Base-by-base conservation (phyloP, 768 basidiomycete species). In the Kwoniella mangroviensis region DNA sequence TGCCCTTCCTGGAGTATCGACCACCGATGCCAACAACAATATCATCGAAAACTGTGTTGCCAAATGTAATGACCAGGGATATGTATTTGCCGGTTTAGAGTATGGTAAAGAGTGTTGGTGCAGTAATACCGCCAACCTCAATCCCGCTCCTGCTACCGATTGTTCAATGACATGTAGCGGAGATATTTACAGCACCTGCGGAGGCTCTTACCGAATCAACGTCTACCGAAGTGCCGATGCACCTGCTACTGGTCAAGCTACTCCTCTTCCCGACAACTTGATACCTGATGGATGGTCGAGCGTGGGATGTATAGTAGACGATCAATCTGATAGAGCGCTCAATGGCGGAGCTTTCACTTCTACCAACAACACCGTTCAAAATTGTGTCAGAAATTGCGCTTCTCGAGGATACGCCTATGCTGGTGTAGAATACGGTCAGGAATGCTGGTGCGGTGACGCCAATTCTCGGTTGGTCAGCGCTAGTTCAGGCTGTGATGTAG, bases 401-500 rank as follows among this genome's bases (percentile, higher is more conserved):
- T 22, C 43, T 13, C n/a, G 53, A 19, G 73, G 75, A 3, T 74
- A 52, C 53, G 6, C 64, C 5, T 63, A 73, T 56, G 73, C 74
- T 10, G 77, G 75, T 49, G 65, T 76, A 1, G 79, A 80, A 64
- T 71, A 75, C 55, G 68, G 71, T 12, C 7, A 28, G 3, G 73
- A 74, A 57, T 74, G 73, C 49, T 74, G 73, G 73, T 74, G 73
- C 54, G 70, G 68, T 0, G 45, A 24, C 28, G 28, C 60, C 15
- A 24, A 57, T 49, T 49, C 45, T 19, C 24, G 28, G 7, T 64
- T 72, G 24, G 61, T 57, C 12, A 19, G 45, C 34, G 68, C 69
- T 13, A 34, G 41, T n/a, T 53, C 63, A 12, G 68, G 67, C 17
- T 76, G 71, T 56, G 58, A 72, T 58, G 66, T 73, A 28, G 51